Conservation (phyloP, 2,329 filamentous ascomycete species). For the Colletotrichum sp. region DNA sequence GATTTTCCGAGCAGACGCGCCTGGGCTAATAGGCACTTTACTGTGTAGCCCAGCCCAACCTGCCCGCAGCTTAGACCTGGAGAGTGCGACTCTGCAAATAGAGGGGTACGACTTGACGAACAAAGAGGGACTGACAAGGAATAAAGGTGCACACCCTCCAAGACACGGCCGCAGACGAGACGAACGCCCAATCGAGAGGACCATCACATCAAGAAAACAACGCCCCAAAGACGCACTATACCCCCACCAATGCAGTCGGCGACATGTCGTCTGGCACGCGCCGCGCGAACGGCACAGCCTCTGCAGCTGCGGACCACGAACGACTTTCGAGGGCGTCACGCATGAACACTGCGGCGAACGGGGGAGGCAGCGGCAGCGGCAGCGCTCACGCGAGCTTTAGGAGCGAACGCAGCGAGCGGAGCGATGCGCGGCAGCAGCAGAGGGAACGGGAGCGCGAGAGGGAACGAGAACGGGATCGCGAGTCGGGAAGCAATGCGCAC, state of each 20-base stretch:
- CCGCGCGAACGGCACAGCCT: conserved; percentile 42
- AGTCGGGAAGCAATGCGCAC: conserved; percentile 46
- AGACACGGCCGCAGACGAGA: background rate
- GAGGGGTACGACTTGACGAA: conserved; percentile 7
- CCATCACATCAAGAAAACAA: background rate
- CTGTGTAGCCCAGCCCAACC: background rate
- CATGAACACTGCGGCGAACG: conserved; percentile 29
- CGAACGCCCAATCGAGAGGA: background rate
- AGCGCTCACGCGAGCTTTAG: conserved; percentile 33
- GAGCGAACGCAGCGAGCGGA: conserved; percentile 29
- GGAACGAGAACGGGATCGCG: conserved; percentile 33
- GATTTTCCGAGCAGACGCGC: conserved; percentile 23
- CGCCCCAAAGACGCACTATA: background rate
- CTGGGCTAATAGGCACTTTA: conserved; percentile 11
- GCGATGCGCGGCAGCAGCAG: conserved; percentile 13
- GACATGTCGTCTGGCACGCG: conserved; percentile 48
- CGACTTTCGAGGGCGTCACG: conserved; percentile 30
- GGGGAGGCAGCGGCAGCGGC: background rate
- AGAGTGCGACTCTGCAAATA: background rate
- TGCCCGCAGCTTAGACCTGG: background rate
- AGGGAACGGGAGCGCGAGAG: background rate
- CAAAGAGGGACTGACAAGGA: background rate
- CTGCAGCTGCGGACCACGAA: conserved; percentile 36
- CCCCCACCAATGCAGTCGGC: conserved; percentile 38
- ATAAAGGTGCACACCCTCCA: background rate